Conservation (phyloP, 768 basidiomycete genomes). For the Boletus rubroflammeus region DNA sequence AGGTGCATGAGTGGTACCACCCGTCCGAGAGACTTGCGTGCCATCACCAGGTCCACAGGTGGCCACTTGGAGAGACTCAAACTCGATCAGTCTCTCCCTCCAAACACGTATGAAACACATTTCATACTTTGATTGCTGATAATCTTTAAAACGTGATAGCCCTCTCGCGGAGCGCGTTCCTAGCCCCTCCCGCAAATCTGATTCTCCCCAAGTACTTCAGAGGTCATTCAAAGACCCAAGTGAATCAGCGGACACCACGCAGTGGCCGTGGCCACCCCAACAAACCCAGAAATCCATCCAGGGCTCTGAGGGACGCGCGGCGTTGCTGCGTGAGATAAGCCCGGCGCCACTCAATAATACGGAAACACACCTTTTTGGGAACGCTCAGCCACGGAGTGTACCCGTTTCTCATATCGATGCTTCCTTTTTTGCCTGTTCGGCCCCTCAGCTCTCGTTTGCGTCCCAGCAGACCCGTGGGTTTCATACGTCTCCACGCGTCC, state of each 20-base stretch:
- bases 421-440: neutral
- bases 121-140: constrained; percentile 32
- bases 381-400: neutral
- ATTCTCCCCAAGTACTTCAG: neutral
- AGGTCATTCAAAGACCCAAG: neutral
- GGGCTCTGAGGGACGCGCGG: neutral
- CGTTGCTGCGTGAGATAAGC: neutral
- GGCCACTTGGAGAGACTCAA: constrained; percentile 28
- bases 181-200: neutral
- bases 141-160: constrained; percentile 26
- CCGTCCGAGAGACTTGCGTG: constrained; percentile 35
- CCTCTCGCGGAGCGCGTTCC: constrained; percentile 28
- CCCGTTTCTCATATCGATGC: neutral
- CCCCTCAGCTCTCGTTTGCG: neutral
- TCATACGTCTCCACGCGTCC: constrained; percentile 18
- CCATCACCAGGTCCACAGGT: constrained; percentile 36
- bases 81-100: constrained; percentile 29
- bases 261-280: neutral
- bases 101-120: constrained; percentile 36
- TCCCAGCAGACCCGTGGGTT: constrained; percentile 21
- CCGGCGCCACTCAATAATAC: neutral
- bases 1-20: constrained; percentile 42
- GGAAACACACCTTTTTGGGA: neutral
- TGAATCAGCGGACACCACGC: neutral
- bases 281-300: neutral